phyloP scores from a whole-genome alignment of 2,329 filamentous ascomycete species.

The Fusarium guadeloupense region DNA sequence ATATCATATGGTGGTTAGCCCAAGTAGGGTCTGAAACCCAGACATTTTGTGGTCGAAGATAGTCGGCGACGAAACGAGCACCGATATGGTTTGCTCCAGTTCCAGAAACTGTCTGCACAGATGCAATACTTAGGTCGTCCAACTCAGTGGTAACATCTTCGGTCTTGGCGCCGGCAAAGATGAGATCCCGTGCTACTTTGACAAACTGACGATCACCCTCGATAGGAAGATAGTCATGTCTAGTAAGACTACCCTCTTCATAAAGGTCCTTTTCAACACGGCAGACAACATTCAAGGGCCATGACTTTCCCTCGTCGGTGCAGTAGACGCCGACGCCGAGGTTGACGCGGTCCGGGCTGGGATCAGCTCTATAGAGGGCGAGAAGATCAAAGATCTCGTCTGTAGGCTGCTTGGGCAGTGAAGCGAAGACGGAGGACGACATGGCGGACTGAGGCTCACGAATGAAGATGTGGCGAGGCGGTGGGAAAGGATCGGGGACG shows the following conservation, averaged over 20 bases:
- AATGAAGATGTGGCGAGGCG: constrained; percentile 3
- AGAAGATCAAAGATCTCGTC: constrained; percentile 30
- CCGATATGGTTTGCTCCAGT: constrained; percentile 95
- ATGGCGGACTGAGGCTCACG: background rate
- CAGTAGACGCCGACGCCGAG: constrained; percentile 38
- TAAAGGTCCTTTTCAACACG: constrained; percentile 32
- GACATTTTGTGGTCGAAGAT: constrained; percentile 80
- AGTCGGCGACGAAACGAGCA: constrained; percentile 89
- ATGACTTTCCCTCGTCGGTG: constrained; percentile 38
- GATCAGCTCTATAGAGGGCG: constrained; percentile 21
- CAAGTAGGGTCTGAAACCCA: constrained; percentile 96
- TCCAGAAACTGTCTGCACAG: constrained; percentile 94
- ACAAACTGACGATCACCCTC: constrained; percentile 34
- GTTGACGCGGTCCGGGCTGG: constrained; percentile 34
- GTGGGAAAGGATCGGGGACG: constrained; percentile 6
- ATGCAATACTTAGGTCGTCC: constrained; percentile 48
- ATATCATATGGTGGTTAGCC: constrained; percentile 99
- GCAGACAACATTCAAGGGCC: constrained; percentile 32
- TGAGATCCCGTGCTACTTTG: constrained; percentile 28
- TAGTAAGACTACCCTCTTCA: constrained; percentile 15
- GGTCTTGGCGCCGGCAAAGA: constrained; percentile 9
- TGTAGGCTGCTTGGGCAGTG: constrained; percentile 14
- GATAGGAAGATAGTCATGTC: constrained; percentile 39
- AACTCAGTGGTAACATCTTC: background rate
- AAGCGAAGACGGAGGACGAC: constrained; percentile 17